Percentiles rank a stretch among this genome's conserved stretches.
Evolutionary conservation across 306 rosid species (phyloP).

Genomic region (Luffa aegyptiaca): DNA sequence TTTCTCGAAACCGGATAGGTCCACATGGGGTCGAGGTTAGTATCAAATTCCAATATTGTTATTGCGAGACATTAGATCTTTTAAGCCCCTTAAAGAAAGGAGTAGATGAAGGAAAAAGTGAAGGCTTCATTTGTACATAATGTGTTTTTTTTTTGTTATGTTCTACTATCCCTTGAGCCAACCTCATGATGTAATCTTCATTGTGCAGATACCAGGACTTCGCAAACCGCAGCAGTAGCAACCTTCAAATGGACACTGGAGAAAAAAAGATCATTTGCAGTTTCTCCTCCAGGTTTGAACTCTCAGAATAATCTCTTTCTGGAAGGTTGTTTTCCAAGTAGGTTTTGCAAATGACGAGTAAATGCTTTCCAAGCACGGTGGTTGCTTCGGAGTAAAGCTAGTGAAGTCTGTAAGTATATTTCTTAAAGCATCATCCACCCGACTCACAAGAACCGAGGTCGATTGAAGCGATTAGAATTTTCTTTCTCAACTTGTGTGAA

Average conservation of each 20-base stretch:
- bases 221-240: neutral
- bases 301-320: neutral
- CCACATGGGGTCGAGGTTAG: slow-evolving; percentile 85
- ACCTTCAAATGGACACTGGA: neutral
- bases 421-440: neutral
- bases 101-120: neutral
- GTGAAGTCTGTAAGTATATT: neutral
- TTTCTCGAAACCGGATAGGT: slow-evolving; percentile 75
- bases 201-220: slow-evolving; percentile 2
- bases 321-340: neutral
- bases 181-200: neutral
- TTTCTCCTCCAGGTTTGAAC: neutral
- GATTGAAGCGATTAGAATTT: neutral
- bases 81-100: neutral
- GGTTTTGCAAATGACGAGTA: neutral
- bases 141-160: neutral
- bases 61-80: neutral
- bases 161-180: neutral
- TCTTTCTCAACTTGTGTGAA: neutral
- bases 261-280: slow-evolving; percentile 5
- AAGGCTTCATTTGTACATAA: neutral
- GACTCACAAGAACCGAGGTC: neutral
- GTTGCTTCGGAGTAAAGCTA: neutral
- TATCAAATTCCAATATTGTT: slow-evolving; percentile 6
- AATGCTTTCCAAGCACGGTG: neutral